Conservation (phyloP, 2,329 filamentous ascomycete genomes). For the Arthrinium phaeospermum region DNA sequence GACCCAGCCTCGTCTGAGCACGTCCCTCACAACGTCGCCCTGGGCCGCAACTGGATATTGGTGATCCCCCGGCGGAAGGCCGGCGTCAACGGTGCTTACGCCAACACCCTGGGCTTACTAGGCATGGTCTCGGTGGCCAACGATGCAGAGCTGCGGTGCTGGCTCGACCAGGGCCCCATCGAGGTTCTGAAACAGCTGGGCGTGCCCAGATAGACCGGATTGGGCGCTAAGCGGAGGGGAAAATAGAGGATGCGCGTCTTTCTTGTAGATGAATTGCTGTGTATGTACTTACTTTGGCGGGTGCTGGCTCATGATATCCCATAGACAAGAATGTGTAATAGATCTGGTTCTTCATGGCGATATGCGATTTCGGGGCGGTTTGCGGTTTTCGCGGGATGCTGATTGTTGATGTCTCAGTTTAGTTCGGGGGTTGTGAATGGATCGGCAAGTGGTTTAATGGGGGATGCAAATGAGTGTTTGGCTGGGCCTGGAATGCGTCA, state of each 20-base stretch:
- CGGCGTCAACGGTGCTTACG: conserved; percentile 43
- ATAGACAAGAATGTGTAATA: conserved; percentile 17
- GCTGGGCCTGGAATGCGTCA: not conserved
- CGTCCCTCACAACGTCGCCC: conserved; percentile 51
- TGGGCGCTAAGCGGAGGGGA: not conserved
- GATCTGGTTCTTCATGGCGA: conserved; percentile 9
- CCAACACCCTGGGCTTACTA: conserved; percentile 54
- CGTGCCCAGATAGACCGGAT: conserved; percentile 28
- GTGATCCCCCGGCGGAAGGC: conserved; percentile 50
- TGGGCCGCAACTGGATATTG: conserved; percentile 51
- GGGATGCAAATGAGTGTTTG: not conserved
- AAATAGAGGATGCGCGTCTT: not conserved
- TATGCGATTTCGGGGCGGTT: not conserved
- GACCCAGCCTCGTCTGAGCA: conserved; percentile 23
- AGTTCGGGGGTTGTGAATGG: not conserved
- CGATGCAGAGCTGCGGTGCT: conserved; percentile 42
- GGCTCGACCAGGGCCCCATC: conserved; percentile 43
- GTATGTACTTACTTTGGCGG: not conserved
- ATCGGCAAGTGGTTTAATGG: not conserved
- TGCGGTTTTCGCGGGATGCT: not conserved
- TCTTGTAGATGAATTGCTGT: not conserved
- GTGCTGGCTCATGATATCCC: conserved; percentile 7
- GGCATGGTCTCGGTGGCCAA: conserved; percentile 47
- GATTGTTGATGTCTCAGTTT: not conserved
- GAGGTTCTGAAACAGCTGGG: conserved; percentile 45